Base-by-base conservation (phyloP, 257 asterid species). In the Salvia hispanica region DNA sequence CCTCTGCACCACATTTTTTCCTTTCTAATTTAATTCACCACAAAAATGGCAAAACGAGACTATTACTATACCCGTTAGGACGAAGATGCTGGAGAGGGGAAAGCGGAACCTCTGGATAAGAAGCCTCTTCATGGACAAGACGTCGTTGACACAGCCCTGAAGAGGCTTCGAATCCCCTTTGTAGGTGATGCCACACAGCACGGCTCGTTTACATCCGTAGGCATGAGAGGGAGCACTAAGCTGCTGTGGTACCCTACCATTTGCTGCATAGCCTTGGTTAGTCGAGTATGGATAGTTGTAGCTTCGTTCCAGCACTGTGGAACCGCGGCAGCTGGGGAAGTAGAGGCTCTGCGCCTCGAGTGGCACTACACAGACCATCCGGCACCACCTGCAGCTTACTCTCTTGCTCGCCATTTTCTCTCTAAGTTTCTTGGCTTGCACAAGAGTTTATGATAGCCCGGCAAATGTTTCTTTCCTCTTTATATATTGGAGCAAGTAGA, bases 181-280 rank as follows among this genome's bases (percentile, higher is more conserved):
- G 79, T 88, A 90, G 74, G 72, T 83, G 42, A 90, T 77, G 61
- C 95, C 97, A 25, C 94, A 84, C 14, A 88, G 74, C 74, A 90
- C 71, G 16, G 97, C 97, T 36, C 86, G 82, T 72, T 78, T 90
- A 71, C 74, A 69, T 48, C 87, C 86, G 43, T 79, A 80, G 18
- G 80, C 84, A 59, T 79, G 82, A 39, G 74, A 72, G 11, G 68
- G 61, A 21, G 83, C 81, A 39, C 76, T 76, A 7, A 15, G 47
- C 21, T 65, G 52, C 33, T 69, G 86, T 45, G 74, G 74, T 14
- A 31, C 21, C 0, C 0, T 57, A 55, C n/a, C 45, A 16, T 43
- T 66, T 51, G 47, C 75, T 37, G n/a, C n/a, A n/a, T n/a, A n/a
- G n/a, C n/a, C n/a, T n/a, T n/a, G n/a, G n/a, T n/a, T n/a, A n/a